A percentile compares a stretch with the other conserved stretches of the same genome.
Evolutionary conservation across 495 filamentous ascomycete species (phyloP).

Genomic region (Aspergillus bertholletiae): DNA sequence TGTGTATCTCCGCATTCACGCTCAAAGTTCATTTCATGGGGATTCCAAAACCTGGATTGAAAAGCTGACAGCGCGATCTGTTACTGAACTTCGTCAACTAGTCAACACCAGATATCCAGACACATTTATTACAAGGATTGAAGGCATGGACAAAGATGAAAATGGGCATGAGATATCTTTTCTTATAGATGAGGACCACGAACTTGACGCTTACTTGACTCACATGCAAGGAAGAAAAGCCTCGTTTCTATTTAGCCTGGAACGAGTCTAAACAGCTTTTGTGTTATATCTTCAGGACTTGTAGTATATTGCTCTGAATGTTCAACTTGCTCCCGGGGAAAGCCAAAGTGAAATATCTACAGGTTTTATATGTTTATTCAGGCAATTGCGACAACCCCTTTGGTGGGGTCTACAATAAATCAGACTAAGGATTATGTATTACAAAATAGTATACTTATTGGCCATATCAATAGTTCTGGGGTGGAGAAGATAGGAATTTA

Average conservation of each 20-base stretch:
- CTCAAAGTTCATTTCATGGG: slow-evolving; percentile 45
- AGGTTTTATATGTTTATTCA: neutral
- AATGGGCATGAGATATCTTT: slow-evolving; percentile 54
- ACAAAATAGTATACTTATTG: too few relatives aligned
- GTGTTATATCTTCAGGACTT: neutral
- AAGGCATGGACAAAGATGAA: slow-evolving; percentile 62
- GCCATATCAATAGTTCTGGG: too few relatives aligned
- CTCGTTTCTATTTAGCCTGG: slow-evolving; percentile 55
- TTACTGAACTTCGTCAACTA: slow-evolving; percentile 53
- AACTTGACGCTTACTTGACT: slow-evolving; percentile 64
- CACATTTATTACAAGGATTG: slow-evolving; percentile 51
- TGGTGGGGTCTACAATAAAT: too few relatives aligned
- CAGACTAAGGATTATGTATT: too few relatives aligned
- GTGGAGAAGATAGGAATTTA: too few relatives aligned
- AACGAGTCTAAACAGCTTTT: neutral
- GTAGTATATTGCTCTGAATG: neutral
- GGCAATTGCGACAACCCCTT: too few relatives aligned
- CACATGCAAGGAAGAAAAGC: slow-evolving; percentile 62
- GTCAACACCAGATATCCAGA: slow-evolving; percentile 55
- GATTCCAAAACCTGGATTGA: slow-evolving; percentile 58
- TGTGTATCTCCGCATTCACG: slow-evolving; percentile 63
- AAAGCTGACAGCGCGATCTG: slow-evolving; percentile 50
- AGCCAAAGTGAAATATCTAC: neutral
- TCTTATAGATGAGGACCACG: slow-evolving; percentile 63
- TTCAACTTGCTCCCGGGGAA: neutral